Conservation (phyloP, 2,329 filamentous ascomycete species). For the Verticillium tricorpus region DNA sequence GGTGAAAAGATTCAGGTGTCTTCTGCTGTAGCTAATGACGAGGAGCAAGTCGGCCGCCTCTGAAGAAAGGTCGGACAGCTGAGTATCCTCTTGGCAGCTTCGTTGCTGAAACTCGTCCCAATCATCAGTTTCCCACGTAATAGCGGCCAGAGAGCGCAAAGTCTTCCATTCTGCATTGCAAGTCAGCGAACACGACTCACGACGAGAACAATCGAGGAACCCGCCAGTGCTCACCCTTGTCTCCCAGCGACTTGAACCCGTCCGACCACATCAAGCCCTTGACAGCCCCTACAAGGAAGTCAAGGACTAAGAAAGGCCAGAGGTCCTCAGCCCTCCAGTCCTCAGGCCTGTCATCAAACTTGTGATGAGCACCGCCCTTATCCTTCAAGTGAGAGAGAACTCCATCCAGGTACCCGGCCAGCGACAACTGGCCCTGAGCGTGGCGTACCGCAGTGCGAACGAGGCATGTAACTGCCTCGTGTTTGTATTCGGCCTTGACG, state of each 20-base stretch:
- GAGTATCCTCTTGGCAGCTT: not conserved
- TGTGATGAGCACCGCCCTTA: not conserved
- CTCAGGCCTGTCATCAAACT: not conserved
- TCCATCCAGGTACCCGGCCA: not conserved
- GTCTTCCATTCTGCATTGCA: not conserved
- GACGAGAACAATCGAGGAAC: not conserved
- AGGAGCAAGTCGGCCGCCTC: not conserved
- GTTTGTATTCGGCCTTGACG: not conserved
- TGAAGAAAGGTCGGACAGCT: not conserved
- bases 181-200: not conserved
- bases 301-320: not conserved
- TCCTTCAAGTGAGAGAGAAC: not conserved
- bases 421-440: not conserved
- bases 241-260: not conserved
- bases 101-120: not conserved
- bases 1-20: not conserved
- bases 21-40: not conserved
- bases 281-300: not conserved
- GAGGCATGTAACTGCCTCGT: not conserved
- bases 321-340: not conserved
- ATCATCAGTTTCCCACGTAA: not conserved
- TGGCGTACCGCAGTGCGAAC: not conserved
- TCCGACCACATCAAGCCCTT: not conserved
- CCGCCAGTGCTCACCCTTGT: not conserved
- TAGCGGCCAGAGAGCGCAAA: not conserved